Base-by-base conservation (phyloP, 1,284 basidiomycete species). In the Neolentinus lepideus region DNA sequence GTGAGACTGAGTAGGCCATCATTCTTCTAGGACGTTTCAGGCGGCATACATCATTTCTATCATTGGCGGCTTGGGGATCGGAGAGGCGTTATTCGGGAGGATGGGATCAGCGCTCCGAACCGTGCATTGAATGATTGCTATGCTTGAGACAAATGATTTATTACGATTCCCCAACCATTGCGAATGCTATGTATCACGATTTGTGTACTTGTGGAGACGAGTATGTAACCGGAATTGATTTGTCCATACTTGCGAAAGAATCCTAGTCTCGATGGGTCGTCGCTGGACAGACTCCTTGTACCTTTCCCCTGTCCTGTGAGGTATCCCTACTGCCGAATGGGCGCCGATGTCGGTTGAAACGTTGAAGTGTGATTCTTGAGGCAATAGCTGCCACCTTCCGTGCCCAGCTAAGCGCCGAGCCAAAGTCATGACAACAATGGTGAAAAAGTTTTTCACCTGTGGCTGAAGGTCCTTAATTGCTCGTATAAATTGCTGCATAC, bases 41-140 rank as follows among this genome's bases (percentile, higher is more conserved):
- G 85, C 76, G 16, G 81, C 79, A 8, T 90, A 78, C 61, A 73
- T 90, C 53, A 79, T 89, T 19, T 75, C 84, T 22, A 80, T 89
- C 56, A 63, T 89, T 19, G 56, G 77, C 2, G 87, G 86, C 8
- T 66, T 85, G 33, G 83, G 79, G 16, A 64, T 84, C 35, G 88
- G 88, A 31, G 88, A 90, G 67, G 67, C 81, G 14, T 54, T 84
- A 38, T 88, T 88, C 63, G 86, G 87, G 9, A 74, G 84, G 55
- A 62, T 76, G 27, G 74, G 69, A 53, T 69, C 38, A 16, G 6
- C 29, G 29, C 6, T n/a, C 4, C 12, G 38, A 21, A 4, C 6
- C 19, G 38, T 16, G 38, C 38, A 43, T 16, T 43, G 38, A 43
- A n/a, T n/a, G 6, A 16, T 6, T 3, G 6, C 4, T 9, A 21